Conservation (phyloP, 129 eudicot species). For the Smallanthus sonchifolius region DNA sequence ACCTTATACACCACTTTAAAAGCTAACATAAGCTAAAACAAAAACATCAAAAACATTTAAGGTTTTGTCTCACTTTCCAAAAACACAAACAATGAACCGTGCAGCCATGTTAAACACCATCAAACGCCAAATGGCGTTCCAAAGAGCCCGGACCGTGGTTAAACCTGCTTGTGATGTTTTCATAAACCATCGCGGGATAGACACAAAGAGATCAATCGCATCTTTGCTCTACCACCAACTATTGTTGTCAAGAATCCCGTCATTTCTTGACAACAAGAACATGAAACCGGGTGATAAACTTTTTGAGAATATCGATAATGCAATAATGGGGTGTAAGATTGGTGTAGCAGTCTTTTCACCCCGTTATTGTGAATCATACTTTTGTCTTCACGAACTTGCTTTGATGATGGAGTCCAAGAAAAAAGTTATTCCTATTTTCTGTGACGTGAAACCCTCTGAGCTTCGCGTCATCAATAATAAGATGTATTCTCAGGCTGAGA, state of each 20-base stretch:
- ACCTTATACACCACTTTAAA: conserved; percentile 11
- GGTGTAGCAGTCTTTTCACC: conserved; percentile 77
- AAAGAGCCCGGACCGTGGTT: conserved; percentile 14
- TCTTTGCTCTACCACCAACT: conserved; percentile 60
- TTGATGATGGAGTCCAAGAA: conserved; percentile 61
- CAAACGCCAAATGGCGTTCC: conserved; percentile 37
- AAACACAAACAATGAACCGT: conserved; percentile 42
- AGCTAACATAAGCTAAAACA: conserved; percentile 10
- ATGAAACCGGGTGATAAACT: conserved; percentile 81
- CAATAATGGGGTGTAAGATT: conserved; percentile 48
- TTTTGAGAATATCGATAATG: conserved; percentile 57
- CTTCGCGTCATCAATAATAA: conserved; percentile 43
- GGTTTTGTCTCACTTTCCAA: conserved; percentile 4
- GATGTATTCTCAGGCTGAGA: conserved; percentile 26
- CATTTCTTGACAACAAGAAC: conserved; percentile 77
- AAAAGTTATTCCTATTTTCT: conserved; percentile 71
- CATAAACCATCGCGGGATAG: conserved; percentile 67
- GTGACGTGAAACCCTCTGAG: conserved; percentile 75
- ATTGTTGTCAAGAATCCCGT: conserved; percentile 33
- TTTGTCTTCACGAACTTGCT: conserved; percentile 83
- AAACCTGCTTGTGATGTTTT: conserved; percentile 54
- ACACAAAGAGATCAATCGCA: conserved; percentile 61
- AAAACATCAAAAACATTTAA: conserved; percentile 15
- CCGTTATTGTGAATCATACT: conserved; percentile 67
- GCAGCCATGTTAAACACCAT: conserved; percentile 36